Evolutionary conservation across 78 protist species (phyloP).

Genomic region (Protostelium mycophagum): DNA sequence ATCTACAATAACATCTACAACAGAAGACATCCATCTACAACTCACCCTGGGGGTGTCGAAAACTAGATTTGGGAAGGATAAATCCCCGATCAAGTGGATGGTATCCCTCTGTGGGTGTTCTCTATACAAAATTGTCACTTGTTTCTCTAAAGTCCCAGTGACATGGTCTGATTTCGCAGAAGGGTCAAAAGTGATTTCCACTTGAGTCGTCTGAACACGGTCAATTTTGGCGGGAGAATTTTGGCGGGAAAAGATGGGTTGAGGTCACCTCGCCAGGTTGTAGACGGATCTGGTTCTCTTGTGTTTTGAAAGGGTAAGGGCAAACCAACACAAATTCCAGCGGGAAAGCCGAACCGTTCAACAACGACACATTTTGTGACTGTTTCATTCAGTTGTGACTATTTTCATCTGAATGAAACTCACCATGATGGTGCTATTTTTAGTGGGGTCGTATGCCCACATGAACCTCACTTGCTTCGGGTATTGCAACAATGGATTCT

Average conservation of each 20-base stretch:
- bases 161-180: background rate
- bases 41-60: slow-evolving; percentile 1
- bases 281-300: background rate
- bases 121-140: slow-evolving; percentile 9
- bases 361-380: background rate
- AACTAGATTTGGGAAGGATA: slow-evolving; percentile 49
- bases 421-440: background rate
- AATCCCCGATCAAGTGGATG: slow-evolving; percentile 26
- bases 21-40: too few relatives aligned
- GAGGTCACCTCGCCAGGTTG: background rate
- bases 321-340: background rate
- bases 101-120: slow-evolving; percentile 50
- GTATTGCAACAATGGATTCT: background rate
- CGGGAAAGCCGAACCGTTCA: background rate
- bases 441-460: background rate
- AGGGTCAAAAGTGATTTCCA: background rate
- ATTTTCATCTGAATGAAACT: background rate
- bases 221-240: background rate
- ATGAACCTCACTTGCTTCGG: background rate
- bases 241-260: background rate
- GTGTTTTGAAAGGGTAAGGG: background rate
- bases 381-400: background rate
- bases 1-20: too few relatives aligned
- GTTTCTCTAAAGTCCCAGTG: background rate
- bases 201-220: background rate